Conservation (phyloP, 1,139 yeast genomes). For the Lodderomyces margitis region DNA sequence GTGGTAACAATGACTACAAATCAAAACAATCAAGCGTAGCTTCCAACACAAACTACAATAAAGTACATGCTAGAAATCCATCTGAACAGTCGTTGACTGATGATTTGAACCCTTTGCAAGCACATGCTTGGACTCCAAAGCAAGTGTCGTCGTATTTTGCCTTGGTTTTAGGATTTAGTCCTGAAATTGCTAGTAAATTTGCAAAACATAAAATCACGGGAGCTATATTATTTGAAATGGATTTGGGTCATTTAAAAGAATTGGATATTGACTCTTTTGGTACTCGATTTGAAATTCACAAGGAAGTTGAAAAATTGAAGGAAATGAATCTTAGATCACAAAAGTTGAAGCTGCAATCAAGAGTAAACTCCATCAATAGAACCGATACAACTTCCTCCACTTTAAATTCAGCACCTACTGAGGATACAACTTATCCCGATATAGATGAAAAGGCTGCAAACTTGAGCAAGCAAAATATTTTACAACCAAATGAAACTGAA, state of each 20-base stretch:
- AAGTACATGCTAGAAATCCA: conserved; percentile 9
- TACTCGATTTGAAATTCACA: conserved; percentile 86
- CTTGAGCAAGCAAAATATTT: background rate
- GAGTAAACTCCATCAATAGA: conserved; percentile 11
- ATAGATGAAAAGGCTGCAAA: conserved; percentile 8
- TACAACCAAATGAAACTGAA: conserved; percentile 1
- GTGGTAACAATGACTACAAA: background rate
- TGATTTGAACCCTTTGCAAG: conserved; percentile 49
- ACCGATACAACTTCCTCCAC: conserved; percentile 11
- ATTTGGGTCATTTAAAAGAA: conserved; percentile 82
- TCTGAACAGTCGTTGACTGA: conserved; percentile 23
- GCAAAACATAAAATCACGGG: conserved; percentile 89
- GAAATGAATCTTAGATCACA: conserved; percentile 18
- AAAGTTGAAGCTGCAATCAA: conserved; percentile 13
- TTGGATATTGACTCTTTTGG: conserved; percentile 92
- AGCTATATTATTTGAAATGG: conserved; percentile 77
- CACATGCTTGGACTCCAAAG: conserved; percentile 75
- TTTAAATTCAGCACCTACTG: conserved; percentile 14
- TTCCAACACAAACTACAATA: conserved; percentile 1
- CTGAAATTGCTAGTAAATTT: conserved; percentile 72
- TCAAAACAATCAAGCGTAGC: conserved; percentile 5
- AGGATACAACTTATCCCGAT: conserved; percentile 12
- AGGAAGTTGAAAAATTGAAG: conserved; percentile 76
- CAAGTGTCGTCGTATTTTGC: conserved; percentile 81
- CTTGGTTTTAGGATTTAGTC: conserved; percentile 65